Conservation (phyloP, 768 basidiomycete genomes). For the Leucocoprinus leucothites region DNA sequence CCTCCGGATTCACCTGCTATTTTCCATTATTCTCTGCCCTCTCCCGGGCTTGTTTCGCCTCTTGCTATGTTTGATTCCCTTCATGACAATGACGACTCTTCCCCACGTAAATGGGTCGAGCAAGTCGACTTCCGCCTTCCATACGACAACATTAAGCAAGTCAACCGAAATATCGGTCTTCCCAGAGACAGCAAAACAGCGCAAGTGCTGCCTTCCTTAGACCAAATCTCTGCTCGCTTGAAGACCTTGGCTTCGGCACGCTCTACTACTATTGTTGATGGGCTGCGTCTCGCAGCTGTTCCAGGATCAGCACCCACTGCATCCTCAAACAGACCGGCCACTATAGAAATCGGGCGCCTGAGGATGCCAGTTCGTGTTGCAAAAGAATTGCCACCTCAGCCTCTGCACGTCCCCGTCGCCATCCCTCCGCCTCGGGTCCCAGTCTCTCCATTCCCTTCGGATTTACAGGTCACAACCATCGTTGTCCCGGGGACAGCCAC, state of each 20-base stretch:
- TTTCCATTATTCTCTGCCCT: conserved; percentile 67
- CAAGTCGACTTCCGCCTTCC: conserved; percentile 59
- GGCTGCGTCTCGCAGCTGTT: conserved; percentile 15
- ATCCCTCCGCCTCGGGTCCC: conserved; percentile 35
- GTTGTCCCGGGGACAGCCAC: conserved; percentile 44
- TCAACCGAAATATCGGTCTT: conserved; percentile 10
- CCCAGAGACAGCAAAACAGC: conserved; percentile 18
- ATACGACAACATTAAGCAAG: conserved; percentile 22
- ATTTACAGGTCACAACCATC: conserved; percentile 45
- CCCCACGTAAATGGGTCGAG: conserved; percentile 46
- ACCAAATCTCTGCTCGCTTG: conserved; percentile 70
- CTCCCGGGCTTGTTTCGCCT: conserved; percentile 64
- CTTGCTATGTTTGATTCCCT: conserved; percentile 54
- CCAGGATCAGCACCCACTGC: conserved; percentile 19
- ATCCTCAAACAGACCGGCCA: conserved; percentile 22
- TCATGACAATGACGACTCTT: conserved; percentile 27
- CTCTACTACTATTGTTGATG: conserved; percentile 11
- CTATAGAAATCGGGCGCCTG: conserved; percentile 37
- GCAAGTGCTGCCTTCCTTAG: conserved; percentile 57
- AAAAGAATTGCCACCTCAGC: conserved; percentile 25
- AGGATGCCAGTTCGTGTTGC: conserved; percentile 36
- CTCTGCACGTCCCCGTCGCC: conserved; percentile 23
- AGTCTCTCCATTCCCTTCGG: conserved; percentile 28
- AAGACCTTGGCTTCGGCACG: conserved; percentile 24
- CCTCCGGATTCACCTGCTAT: conserved; percentile 69